Evolutionary conservation across 139 green algal species (phyloP).

Genomic region (Dunaliella sp.): DNA sequence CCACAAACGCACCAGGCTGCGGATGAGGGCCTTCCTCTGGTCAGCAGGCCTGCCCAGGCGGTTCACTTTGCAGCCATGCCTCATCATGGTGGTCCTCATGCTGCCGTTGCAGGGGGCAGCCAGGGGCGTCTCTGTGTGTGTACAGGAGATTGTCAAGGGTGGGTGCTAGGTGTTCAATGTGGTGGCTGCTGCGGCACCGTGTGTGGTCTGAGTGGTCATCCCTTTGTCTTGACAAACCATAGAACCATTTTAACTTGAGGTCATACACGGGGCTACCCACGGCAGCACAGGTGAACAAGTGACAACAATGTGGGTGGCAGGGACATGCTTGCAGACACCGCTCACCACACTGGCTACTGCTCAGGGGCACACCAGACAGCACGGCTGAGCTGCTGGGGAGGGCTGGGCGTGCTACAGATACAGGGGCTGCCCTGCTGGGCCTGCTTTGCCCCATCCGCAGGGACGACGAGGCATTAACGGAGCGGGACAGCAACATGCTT

Average conservation of each 20-base stretch:
- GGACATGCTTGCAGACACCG: no score
- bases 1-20: slow-evolving; percentile 59
- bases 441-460: no score
- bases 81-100: slow-evolving; percentile 78
- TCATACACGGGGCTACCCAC: no score
- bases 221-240: not conserved
- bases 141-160: no score
- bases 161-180: no score
- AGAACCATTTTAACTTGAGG: no score
- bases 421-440: no score
- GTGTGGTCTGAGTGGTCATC: not conserved
- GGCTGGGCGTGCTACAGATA: not conserved
- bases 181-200: no score
- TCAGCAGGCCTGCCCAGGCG: slow-evolving; percentile 88
- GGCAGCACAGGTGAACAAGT: no score
- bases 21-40: slow-evolving; percentile 95
- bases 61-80: slow-evolving; percentile 82
- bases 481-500: no score
- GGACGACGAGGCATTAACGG: no score
- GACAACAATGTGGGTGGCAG: no score
- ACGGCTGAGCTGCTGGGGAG: not conserved
- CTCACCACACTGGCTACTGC: not conserved
- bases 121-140: slow-evolving; percentile 34
- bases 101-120: slow-evolving; percentile 28
- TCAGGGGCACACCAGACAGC: slow-evolving; percentile 2